These are phyloP conservation scores for Magnusiomyces suaveolens DNA, from an alignment of 1,139 yeast genomes.

Conservation along the genomic window DNA sequence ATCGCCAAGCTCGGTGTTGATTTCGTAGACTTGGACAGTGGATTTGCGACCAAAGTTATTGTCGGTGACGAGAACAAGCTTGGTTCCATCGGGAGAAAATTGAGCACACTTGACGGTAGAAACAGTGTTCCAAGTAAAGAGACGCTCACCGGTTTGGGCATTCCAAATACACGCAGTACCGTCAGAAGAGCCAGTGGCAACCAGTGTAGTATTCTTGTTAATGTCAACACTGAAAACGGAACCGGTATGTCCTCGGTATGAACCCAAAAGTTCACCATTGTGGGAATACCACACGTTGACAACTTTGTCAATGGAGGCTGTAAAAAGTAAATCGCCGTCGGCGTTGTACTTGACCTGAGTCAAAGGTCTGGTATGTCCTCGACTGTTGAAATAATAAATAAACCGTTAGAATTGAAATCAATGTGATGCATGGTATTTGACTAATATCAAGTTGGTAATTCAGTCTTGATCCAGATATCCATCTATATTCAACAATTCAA, in stretches of 20 bases:
- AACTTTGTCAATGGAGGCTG: constrained; percentile 81
- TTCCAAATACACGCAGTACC: constrained; percentile 79
- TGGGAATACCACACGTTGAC: constrained; percentile 75
- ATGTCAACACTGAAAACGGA: constrained; percentile 93
- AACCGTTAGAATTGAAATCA: not conserved
- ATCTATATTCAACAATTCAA: not conserved
- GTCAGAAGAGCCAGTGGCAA: constrained; percentile 88
- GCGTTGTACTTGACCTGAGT: constrained; percentile 60
- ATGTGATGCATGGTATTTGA: not conserved
- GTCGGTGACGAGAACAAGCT: constrained; percentile 72
- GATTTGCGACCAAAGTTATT: constrained; percentile 90
- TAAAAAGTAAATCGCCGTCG: constrained; percentile 89
- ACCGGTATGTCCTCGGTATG: constrained; percentile 84
- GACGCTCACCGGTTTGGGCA: constrained; percentile 65
- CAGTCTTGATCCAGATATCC: not conserved
- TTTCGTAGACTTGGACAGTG: constrained; percentile 56
- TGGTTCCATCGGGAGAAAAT: constrained; percentile 63
- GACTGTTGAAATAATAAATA: not conserved
- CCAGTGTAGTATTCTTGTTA: constrained; percentile 49
- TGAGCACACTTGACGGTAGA: constrained; percentile 90
- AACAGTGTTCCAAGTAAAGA: constrained; percentile 63
- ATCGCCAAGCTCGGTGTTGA: constrained; percentile 33
- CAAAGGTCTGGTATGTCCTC: constrained; percentile 5
- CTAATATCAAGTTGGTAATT: not conserved
- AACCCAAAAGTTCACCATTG: constrained; percentile 95